Conservation (phyloP, 2,329 filamentous ascomycete species). For the Fusarium tanahbumbuense region DNA sequence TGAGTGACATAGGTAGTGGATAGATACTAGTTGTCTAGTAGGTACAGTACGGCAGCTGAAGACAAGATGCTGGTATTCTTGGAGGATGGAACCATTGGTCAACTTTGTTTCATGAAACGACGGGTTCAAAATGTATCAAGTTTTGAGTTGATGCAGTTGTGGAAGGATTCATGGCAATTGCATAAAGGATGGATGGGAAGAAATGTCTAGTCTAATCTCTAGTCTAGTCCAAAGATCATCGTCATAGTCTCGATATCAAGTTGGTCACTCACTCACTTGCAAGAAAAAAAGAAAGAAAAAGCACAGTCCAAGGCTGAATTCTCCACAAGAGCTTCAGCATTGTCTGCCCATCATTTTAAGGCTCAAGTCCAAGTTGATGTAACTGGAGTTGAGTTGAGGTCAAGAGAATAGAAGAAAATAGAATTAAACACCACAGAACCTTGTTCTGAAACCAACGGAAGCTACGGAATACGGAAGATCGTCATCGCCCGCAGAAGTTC, state of each 20-base stretch:
- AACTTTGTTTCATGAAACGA: slow-evolving; percentile 8
- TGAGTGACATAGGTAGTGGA: slow-evolving; percentile 17
- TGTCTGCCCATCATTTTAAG: slow-evolving; percentile 6
- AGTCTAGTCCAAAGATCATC: background rate
- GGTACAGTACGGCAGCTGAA: background rate
- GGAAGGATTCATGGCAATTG: background rate
- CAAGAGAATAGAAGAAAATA: background rate
- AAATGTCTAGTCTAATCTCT: background rate
- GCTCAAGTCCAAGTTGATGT: background rate
- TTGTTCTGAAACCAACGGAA: background rate
- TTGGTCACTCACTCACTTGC: background rate
- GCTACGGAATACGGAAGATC: slow-evolving; percentile 23
- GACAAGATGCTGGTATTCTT: background rate
- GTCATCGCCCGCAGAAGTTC: background rate
- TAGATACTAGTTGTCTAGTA: background rate
- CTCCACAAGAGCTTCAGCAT: slow-evolving; percentile 23
- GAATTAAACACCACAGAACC: background rate
- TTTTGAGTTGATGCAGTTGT: background rate
- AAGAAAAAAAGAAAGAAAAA: background rate
- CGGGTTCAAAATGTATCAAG: slow-evolving; percentile 2
- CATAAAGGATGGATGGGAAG: background rate
- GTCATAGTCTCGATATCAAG: slow-evolving; percentile 14
- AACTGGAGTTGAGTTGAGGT: background rate
- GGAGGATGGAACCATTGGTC: background rate
- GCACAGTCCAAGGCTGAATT: slow-evolving; percentile 7